These are phyloP conservation scores for Neospora caninum DNA, from an alignment of 169 alveolate genomes.

Conservation along the genomic window DNA sequence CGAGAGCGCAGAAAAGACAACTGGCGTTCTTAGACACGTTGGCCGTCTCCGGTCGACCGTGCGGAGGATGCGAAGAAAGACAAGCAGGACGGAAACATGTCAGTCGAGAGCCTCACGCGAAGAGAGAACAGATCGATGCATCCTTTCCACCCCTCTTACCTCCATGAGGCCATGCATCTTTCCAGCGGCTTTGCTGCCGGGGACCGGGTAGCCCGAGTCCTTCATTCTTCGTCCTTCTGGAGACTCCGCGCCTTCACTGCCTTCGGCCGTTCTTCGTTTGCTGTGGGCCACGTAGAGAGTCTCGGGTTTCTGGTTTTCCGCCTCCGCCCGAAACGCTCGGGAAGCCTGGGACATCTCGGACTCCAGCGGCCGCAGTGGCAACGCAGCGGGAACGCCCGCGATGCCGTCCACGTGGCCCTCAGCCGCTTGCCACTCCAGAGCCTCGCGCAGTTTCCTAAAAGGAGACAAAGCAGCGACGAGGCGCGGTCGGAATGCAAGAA, in stretches of 20 bases:
- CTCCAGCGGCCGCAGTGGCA: background rate
- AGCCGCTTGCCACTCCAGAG: background rate
- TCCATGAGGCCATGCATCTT: background rate
- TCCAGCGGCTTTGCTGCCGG: background rate
- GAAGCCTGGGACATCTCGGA: background rate
- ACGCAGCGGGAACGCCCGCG: background rate
- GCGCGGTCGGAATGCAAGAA: background rate
- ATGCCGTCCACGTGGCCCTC: background rate
- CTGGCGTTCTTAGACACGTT: too few relatives aligned
- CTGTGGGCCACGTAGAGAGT: background rate
- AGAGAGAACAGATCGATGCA: too few relatives aligned
- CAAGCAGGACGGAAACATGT: too few relatives aligned
- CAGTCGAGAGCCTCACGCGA: too few relatives aligned
- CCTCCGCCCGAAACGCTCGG: background rate
- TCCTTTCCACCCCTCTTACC: background rate
- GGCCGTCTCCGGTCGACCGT: too few relatives aligned
- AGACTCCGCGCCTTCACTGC: background rate
- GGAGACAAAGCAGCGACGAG: background rate
- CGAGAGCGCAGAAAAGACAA: background rate
- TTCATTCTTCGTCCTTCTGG: background rate
- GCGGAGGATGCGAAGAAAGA: too few relatives aligned
- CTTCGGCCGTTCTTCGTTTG: background rate
- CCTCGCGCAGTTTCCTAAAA: background rate
- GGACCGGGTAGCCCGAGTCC: background rate
- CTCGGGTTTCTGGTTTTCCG: background rate